Evolutionary conservation across 495 filamentous ascomycete genomes (phyloP).

Genomic region (Neurospora tetrasperma): DNA sequence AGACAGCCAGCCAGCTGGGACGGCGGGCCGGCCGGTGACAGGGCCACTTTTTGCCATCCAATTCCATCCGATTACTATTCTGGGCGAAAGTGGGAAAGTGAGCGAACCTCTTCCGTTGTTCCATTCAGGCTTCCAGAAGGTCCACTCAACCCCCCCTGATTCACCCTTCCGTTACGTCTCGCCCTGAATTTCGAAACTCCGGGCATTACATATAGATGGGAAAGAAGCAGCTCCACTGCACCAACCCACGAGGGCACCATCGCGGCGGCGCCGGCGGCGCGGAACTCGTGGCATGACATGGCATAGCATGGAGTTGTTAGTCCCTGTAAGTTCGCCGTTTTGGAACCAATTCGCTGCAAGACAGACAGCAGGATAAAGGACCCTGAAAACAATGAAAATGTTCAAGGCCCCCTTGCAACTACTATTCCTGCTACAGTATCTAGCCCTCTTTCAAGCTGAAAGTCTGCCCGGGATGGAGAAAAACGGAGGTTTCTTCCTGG

Average conservation of each 20-base stretch:
- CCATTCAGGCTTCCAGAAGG: not conserved
- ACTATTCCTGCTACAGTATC: no score
- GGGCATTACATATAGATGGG: not conserved
- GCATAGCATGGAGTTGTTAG: not conserved
- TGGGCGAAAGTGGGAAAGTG: not conserved
- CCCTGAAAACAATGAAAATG: not conserved
- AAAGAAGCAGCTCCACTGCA: not conserved
- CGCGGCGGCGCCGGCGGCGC: not conserved
- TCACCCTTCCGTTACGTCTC: not conserved
- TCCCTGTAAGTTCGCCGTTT: not conserved
- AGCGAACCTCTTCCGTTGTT: not conserved
- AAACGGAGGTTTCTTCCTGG: not conserved
- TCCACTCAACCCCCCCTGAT: not conserved
- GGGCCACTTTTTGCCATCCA: not conserved
- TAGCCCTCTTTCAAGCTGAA: not conserved
- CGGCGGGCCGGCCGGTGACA: not conserved
- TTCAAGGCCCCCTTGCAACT: not conserved
- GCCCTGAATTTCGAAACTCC: not conserved
- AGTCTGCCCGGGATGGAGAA: not conserved
- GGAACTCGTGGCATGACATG: not conserved
- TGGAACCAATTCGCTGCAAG: not conserved
- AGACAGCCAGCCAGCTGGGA: not conserved
- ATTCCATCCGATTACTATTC: not conserved
- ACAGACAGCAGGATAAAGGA: not conserved
- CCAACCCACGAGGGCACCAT: not conserved